Percentiles rank a stretch among this genome's conserved stretches.
These are phyloP conservation scores for Salvia miltiorrhiza DNA, from an alignment of 257 asterid species.

Conservation along the genomic window DNA sequence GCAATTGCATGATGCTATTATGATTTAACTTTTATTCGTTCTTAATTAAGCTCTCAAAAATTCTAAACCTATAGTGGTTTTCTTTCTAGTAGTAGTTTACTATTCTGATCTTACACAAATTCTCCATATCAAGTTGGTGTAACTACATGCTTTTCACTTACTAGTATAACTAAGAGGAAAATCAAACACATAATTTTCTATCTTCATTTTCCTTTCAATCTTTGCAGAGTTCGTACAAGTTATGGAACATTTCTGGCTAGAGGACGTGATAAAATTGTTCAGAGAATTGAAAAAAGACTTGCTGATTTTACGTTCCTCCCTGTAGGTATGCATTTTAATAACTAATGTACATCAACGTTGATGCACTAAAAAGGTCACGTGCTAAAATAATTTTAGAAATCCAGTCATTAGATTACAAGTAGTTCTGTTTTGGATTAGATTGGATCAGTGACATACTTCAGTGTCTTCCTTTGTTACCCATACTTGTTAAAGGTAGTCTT, in stretches of 20 bases:
- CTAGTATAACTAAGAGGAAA: not conserved
- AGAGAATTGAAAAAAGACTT: conserved; percentile 80
- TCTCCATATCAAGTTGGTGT: not conserved
- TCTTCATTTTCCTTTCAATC: not conserved
- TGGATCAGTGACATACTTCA: conserved; percentile 10
- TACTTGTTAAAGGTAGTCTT: not conserved
- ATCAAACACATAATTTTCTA: not conserved
- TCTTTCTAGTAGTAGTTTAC: not conserved
- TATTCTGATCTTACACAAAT: not conserved
- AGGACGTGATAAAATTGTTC: conserved; percentile 78
- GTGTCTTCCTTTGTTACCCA: conserved; percentile 9
- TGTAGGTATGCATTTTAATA: conserved; percentile 59
- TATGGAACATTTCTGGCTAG: conserved; percentile 92
- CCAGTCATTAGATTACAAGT: not conserved
- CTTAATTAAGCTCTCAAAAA: not conserved
- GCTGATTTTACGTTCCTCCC: conserved; percentile 97
- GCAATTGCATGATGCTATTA: not conserved
- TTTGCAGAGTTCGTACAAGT: conserved; percentile 89
- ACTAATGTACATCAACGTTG: not conserved
- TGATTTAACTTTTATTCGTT: not conserved
- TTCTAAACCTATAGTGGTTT: not conserved
- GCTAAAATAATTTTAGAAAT: not conserved
- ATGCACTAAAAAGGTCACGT: conserved; percentile 6
- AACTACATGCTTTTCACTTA: not conserved
- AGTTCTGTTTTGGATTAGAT: not conserved